A percentile compares a stretch with the other conserved stretches of the same genome.
These are phyloP conservation scores for Ceratocystis ficicola DNA, from an alignment of 2,329 filamentous ascomycete species.

Conservation along the genomic window DNA sequence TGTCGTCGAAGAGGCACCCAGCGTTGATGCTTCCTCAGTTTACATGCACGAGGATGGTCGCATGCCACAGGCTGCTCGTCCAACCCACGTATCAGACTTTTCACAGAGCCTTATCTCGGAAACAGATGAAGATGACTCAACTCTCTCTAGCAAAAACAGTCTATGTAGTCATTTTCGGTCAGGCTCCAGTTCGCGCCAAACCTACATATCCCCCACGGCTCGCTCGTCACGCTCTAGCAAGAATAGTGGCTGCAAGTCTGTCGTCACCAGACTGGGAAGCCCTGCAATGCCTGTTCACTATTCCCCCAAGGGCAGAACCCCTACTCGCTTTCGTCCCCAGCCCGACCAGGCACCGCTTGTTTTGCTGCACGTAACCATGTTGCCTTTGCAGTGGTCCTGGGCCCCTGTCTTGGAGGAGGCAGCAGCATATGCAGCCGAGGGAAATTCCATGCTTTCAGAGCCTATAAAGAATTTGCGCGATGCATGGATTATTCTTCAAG, in stretches of 20 bases:
- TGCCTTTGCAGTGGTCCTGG: constrained; percentile 58
- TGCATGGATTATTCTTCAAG: constrained; percentile 55
- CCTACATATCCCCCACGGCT: constrained; percentile 60
- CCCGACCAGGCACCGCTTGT: constrained; percentile 57
- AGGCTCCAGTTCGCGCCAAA: constrained; percentile 54
- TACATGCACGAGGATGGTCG: constrained; percentile 13
- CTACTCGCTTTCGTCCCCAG: constrained; percentile 46
- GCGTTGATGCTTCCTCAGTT: constrained; percentile 22
- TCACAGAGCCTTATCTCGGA: constrained; percentile 43
- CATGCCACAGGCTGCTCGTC: constrained; percentile 29
- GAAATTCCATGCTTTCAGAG: constrained; percentile 27
- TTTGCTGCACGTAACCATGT: constrained; percentile 62
- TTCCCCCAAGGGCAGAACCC: constrained; percentile 44
- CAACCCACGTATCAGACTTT: constrained; percentile 40
- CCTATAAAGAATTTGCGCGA: constrained; percentile 43
- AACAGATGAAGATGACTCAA: constrained; percentile 26
- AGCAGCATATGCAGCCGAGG: constrained; percentile 27
- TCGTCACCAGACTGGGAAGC: constrained; percentile 46
- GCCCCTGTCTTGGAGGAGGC: constrained; percentile 39
- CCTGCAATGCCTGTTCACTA: constrained; percentile 41
- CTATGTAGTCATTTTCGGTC: constrained; percentile 55
- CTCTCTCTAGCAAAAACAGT: constrained; percentile 35
- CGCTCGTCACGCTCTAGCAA: constrained; percentile 45
- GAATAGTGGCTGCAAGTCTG: constrained; percentile 32
- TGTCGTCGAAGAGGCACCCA: constrained; percentile 17